Evolutionary conservation across 805 yeast species (phyloP), one percentile per base, ranked within the genome.

Genomic region (Naumovozyma castellii): DNA sequence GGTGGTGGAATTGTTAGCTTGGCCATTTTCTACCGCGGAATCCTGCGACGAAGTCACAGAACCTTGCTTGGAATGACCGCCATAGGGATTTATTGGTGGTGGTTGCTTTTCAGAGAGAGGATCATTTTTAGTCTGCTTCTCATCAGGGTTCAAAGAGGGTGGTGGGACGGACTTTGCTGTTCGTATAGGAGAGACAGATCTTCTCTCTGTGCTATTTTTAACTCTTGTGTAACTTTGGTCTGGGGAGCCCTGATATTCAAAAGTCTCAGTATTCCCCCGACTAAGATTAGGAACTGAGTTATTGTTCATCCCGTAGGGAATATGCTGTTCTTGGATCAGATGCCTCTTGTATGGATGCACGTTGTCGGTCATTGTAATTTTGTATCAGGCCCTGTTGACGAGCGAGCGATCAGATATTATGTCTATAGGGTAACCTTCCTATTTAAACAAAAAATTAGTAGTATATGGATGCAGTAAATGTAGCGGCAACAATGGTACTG

Each of bases 261-360:
- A 22, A 22, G 27, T 22, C 27, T 22, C 27, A 6, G 6, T 6
- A 6, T 22, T 10, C 10, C 10, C 10, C 10, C 10, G 27, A 6
- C 6, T 10, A 22, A 22, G 6, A 22, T 22, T 22, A 10, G 27
- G 27, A 22, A 22, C 27, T 9, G 36, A 32, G 29, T 20, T 34
- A 22, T 18, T 34, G 32, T 34, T 36, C n/a, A 20, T 27, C 32
- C 37, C 40, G 16, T 31, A 34, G 12, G 38, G 42, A 13, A 40
- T 32, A 27, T 43, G 34, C 38, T 41, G 43, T 14, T 33, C 10
- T 19, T 36, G 29, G 17, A 25, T 22, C n/a, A 43, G 34, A 18
- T 40, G 39, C 27, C 32, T 37, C 32, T 43, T 45, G 18, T 45
- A 43, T 2, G 46, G 48, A 38, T 45, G 48, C 35, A 40, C 29